Conservation (phyloP, 352 stramenopile species). For the Aphanomyces astaci region DNA sequence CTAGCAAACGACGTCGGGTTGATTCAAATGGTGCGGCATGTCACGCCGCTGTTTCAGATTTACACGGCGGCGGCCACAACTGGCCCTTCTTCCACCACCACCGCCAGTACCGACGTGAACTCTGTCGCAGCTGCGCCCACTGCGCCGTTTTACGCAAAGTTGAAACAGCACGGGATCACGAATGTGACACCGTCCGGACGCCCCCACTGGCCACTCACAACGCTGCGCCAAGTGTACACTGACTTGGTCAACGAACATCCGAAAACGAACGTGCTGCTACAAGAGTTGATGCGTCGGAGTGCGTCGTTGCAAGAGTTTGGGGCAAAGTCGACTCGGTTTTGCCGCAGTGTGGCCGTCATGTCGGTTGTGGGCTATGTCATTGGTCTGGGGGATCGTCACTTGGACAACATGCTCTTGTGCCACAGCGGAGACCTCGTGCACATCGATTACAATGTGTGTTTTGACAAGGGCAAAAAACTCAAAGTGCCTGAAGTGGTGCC, state of each 20-base stretch:
- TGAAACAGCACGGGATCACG: conserved; percentile 67
- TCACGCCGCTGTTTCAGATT: conserved; percentile 75
- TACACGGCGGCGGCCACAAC: conserved; percentile 46
- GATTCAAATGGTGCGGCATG: conserved; percentile 82
- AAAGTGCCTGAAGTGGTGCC: conserved; percentile 87
- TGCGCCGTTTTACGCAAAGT: conserved; percentile 71
- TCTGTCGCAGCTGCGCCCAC: conserved; percentile 39
- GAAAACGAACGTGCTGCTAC: conserved; percentile 43
- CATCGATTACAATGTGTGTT: conserved; percentile 91
- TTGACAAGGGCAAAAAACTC: conserved; percentile 80
- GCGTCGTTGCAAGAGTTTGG: conserved; percentile 55
- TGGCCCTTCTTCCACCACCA: conserved; percentile 7
- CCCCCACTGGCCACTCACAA: conserved; percentile 43
- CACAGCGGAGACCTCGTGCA: conserved; percentile 79
- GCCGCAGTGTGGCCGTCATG: conserved; percentile 77
- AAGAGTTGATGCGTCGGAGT: conserved; percentile 50
- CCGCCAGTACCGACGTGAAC: conserved; percentile 22
- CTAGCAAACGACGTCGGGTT: conserved; percentile 69
- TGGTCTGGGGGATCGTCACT: conserved; percentile 84
- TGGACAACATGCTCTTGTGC: conserved; percentile 88
- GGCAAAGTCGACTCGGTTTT: conserved; percentile 47
- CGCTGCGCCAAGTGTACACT: conserved; percentile 60
- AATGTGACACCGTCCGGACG: conserved; percentile 65
- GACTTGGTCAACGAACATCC: conserved; percentile 52
- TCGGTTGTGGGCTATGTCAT: conserved; percentile 83